Evolutionary conservation across 495 filamentous ascomycete species (phyloP).

Genomic region (Choiromyces venosus): DNA sequence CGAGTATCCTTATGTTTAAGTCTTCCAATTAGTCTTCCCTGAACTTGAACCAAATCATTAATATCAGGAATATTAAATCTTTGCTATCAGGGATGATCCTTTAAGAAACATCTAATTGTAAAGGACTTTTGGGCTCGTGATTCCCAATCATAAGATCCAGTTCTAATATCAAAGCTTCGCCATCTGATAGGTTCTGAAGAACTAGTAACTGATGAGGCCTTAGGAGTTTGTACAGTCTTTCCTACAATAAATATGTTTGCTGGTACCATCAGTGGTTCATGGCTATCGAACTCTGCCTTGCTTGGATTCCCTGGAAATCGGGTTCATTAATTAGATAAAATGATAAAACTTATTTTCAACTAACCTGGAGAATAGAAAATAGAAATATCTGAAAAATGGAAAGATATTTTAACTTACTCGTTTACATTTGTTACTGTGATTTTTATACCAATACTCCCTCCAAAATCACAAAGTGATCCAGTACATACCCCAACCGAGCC

Average conservation of each 20-base stretch:
- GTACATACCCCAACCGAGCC: neutral
- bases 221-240: neutral
- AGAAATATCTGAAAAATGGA: neutral
- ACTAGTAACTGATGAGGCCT: neutral
- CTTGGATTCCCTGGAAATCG: neutral
- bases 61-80: neutral
- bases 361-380: neutral
- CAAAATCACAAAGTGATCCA: constrained; percentile 2
- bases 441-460: neutral
- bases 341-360: neutral
- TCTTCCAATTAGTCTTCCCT: neutral
- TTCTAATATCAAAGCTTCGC: neutral
- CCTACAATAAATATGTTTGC: neutral
- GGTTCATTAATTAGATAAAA: neutral
- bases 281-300: neutral
- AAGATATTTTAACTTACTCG: neutral
- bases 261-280: neutral
- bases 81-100: neutral
- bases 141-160: neutral
- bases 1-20: neutral
- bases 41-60: neutral
- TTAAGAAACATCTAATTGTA: constrained; percentile 2
- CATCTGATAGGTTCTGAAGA: neutral
- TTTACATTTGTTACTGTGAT: neutral
- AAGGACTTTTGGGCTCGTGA: neutral